Evolutionary conservation across 495 filamentous ascomycete genomes (phyloP), one percentile per base, ranked within the genome.

Genomic region (Tuber microsphaerosporum): DNA sequence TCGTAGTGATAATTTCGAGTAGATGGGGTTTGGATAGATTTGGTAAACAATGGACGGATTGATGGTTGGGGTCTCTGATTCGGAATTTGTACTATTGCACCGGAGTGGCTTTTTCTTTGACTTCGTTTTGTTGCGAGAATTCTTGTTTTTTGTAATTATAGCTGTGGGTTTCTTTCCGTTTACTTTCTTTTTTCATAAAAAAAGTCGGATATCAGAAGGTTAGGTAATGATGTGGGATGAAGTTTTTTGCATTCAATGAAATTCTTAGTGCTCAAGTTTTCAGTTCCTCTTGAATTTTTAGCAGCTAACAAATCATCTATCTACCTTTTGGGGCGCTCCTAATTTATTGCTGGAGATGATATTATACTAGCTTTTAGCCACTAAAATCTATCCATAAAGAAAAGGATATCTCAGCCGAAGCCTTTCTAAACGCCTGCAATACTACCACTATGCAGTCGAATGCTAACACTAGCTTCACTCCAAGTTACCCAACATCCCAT

Each of bases 1-100:
- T 84, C 87, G 93, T 81, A 87, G 87, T 75, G 93, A 97, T 86
- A 93, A 92, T 84, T 97, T 97, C 84, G 93, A 91, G 77, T 96
- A 88, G 84, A 75, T 68, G 65, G 45, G 39, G 45, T 56, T 74
- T 69, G 16, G 34, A 31, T 71, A 61, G 44, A 56, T 48, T 39
- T n/a, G 39, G 56, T 70, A 41, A 44, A 69, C 16, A 9, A 68
- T 37, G 19, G 68, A 71, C 41, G 2, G 39, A 34, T 70, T 2
- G 44, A 22, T 44, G 61, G 34, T 37, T 4, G 17, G 41, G 75
- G 20, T 34, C 56, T 65, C 14, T 34, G 26, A 65, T 34, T 65
- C 26, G 56, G 56, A 65, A 65, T 65, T 65, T 16, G 56, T 65
- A 34, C 26, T 65, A 65, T 65, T 65, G 5, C 26, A 34, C 56